Evolutionary conservation across 805 yeast species (phyloP), one percentile per base, ranked within the genome.

Genomic region (Candida takata): DNA sequence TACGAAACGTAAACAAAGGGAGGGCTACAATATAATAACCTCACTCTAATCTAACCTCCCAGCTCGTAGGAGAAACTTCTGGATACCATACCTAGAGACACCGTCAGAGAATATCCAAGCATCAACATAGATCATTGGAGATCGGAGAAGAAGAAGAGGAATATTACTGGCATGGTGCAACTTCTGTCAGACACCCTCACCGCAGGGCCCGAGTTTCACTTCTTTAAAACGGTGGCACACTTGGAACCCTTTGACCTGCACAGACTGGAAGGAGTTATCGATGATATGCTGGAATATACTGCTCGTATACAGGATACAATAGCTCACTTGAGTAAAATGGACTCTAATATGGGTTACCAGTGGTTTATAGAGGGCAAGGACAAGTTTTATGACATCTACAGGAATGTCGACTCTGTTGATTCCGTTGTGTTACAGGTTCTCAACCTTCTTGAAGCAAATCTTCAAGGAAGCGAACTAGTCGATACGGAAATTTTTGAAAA

Each of bases 341-440:
- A 42, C 5, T 19, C 30, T 4, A 26, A 13, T 1, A 12, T 14
- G 5, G 41, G 47, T 31, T 28, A 49, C n/a, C 49, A 48, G 7
- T 62, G 67, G 66, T 40, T 64, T 7, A 47, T 46, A 14, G 61
- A 58, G 31, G 65, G 62, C 2, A 52, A 50, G 33, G 33, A 34
- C n/a, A 57, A 56, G 33, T 57, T 64, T 24, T 43, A 55, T 26
- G 57, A 51, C 25, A 44, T 66, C n/a, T 37, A 41, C 27, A 46
- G 53, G 26, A 55, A 55, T 24, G 28, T 64, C 8, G 58, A 57
- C 8, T 45, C 49, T 3, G 47, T 69, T 3, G 72, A 69, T 28
- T 46, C 55, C 3, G 44, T 58, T 12, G 52, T 65, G 17, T 41
- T 60, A 1, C 59, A 58, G 30, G 45, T 64, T 4, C 39, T 69